phyloP scores from a whole-genome alignment of 1,139 yeast species.

The Debaryomyces psychrophilus region DNA sequence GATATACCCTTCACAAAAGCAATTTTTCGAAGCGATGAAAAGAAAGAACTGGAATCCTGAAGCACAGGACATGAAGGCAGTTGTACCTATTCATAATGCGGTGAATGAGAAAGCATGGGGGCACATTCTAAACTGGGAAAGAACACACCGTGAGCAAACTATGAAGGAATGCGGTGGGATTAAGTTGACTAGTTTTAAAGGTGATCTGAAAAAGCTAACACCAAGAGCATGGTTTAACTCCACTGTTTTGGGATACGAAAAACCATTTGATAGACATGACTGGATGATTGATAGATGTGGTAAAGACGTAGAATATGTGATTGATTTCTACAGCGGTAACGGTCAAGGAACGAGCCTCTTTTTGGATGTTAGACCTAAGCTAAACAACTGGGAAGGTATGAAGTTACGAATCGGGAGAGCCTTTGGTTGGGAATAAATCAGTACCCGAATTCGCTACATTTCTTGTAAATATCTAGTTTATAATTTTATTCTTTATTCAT shows the following conservation, averaged over 20 bases:
- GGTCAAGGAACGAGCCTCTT: conserved; percentile 66
- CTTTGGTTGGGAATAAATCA: conserved; percentile 41
- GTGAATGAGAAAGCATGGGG: conserved; percentile 94
- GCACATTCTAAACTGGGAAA: conserved; percentile 84
- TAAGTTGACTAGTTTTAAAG: conserved; percentile 81
- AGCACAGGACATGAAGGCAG: conserved; percentile 81
- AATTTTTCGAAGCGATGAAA: conserved; percentile 91
- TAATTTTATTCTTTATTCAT: conserved; percentile 6
- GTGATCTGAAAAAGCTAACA: conserved; percentile 80
- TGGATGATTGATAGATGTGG: conserved; percentile 95
- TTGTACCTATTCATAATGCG: conserved; percentile 91
- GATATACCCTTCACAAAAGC: conserved; percentile 95
- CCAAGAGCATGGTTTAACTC: conserved; percentile 86
- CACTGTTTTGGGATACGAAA: conserved; percentile 60
- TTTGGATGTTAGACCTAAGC: conserved; percentile 89
- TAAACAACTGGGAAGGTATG: conserved; percentile 78
- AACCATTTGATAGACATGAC: conserved; percentile 96
- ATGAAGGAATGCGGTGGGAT: conserved; percentile 73
- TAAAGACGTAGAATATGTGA: conserved; percentile 79
- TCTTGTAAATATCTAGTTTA: conserved; percentile 4
- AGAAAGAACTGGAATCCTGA: conserved; percentile 88
- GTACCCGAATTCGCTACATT: background rate
- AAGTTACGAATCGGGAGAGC: conserved; percentile 65
- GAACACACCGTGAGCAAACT: conserved; percentile 55
- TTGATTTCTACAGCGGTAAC: conserved; percentile 82